These are phyloP conservation scores for Ascochyta pisi DNA, from an alignment of 2,329 filamentous ascomycete species.

Conservation along the genomic window DNA sequence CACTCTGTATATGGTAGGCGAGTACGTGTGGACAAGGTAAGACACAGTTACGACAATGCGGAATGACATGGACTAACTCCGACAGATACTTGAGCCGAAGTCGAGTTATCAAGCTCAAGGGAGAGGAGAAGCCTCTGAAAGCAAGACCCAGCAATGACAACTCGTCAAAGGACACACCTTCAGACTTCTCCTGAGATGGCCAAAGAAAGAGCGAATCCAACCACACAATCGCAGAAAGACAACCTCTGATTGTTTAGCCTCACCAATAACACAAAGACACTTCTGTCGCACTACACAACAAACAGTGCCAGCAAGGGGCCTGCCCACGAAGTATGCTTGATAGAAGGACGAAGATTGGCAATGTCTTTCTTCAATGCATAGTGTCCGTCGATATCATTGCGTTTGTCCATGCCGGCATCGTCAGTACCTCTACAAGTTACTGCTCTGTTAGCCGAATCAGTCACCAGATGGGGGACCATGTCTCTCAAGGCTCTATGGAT, in stretches of 20 bases:
- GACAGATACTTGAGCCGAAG: conserved; percentile 17
- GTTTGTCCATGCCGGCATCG: not conserved
- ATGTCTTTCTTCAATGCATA: not conserved
- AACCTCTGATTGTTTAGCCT: not conserved
- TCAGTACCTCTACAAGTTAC: not conserved
- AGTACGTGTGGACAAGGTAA: conserved; percentile 33
- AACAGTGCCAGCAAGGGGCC: not conserved
- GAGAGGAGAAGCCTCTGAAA: conserved; percentile 30
- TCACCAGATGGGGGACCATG: not conserved
- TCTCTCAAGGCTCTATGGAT: not conserved
- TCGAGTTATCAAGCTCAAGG: conserved; percentile 30
- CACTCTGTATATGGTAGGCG: conserved; percentile 24
- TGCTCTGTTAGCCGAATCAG: not conserved
- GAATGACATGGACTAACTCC: conserved; percentile 3
- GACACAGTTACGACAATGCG: not conserved
- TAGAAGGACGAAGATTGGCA: not conserved
- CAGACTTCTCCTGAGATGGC: not conserved
- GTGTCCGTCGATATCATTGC: not conserved
- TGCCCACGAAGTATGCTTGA: not conserved
- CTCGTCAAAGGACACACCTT: not conserved
- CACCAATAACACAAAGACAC: not conserved
- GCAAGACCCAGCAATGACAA: not conserved
- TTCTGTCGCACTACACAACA: not conserved
- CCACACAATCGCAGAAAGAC: not conserved
- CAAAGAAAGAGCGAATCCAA: not conserved